These are phyloP conservation scores for Quercus alba DNA, from an alignment of 306 rosid genomes.

Conservation along the genomic window DNA sequence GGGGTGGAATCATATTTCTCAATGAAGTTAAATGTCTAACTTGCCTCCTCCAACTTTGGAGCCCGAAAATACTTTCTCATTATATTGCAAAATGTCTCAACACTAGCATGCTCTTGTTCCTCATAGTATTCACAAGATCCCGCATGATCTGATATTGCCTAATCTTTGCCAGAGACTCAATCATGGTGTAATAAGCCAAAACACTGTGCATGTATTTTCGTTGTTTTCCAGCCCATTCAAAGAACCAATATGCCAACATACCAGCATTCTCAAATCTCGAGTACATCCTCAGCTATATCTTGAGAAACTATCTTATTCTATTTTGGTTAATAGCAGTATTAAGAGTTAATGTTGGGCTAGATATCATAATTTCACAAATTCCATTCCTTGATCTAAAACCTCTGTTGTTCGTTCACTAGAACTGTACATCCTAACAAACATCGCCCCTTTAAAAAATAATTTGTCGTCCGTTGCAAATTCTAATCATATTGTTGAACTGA, in stretches of 20 bases:
- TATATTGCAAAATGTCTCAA: constrained; percentile 76
- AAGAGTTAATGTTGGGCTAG: constrained; percentile 46
- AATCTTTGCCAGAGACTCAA: constrained; percentile 72
- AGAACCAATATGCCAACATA: constrained; percentile 75
- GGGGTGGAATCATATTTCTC: constrained; percentile 54
- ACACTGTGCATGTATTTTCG: constrained; percentile 47
- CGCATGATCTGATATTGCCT: no score
- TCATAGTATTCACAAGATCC: constrained; percentile 79
- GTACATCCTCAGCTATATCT: constrained; percentile 65
- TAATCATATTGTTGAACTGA: constrained; percentile 31
- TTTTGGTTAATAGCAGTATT: constrained; percentile 72
- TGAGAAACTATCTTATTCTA: constrained; percentile 55
- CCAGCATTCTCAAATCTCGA: constrained; percentile 76
- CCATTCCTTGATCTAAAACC: constrained; percentile 40
- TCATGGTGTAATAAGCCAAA: constrained; percentile 70
- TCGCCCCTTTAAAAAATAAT: constrained; percentile 9
- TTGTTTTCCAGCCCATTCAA: constrained; percentile 75
- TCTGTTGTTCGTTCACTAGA: constrained; percentile 33
- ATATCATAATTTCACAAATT: constrained; percentile 58
- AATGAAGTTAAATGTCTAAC: constrained; percentile 75
- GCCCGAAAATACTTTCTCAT: constrained; percentile 85
- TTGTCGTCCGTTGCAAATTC: constrained; percentile 3
- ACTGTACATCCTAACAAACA: constrained; percentile 29
- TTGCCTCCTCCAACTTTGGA: constrained; percentile 71
- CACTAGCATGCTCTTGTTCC: constrained; percentile 50